phyloP scores from a whole-genome alignment of 2,329 filamentous ascomycete species.

The Xenosphaeropsis pyriputrescens region DNA sequence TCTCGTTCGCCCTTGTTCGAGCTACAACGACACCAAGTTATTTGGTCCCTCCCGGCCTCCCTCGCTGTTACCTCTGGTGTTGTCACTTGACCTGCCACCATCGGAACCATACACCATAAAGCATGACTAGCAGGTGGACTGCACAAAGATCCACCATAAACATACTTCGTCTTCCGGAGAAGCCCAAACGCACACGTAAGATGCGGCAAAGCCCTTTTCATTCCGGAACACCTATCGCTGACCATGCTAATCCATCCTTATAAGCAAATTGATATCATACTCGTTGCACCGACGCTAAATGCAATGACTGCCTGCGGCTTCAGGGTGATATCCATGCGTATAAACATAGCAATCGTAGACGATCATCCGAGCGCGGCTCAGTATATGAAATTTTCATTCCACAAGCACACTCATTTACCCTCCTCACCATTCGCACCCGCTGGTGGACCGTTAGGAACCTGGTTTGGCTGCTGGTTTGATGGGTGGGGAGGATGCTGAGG shows the following conservation, averaged over 20 bases:
- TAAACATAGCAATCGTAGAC: conserved; percentile 1
- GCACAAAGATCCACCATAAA: neutral
- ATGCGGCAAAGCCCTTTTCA: neutral
- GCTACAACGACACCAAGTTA: neutral
- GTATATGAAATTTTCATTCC: neutral
- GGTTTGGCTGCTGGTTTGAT: conserved; percentile 19
- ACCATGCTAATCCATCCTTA: neutral
- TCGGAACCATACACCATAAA: neutral
- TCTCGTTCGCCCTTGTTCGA: neutral
- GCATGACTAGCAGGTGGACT: neutral
- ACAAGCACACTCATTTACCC: conserved; percentile 25
- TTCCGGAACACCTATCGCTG: neutral
- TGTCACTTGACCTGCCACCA: neutral
- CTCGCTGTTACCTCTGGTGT: neutral
- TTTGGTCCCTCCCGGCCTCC: neutral
- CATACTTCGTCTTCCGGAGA: too few relatives aligned
- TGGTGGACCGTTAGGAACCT: conserved; percentile 21
- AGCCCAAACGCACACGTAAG: too few relatives aligned
- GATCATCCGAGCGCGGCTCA: neutral
- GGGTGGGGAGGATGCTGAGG: conserved; percentile 22
- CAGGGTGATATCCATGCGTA: neutral
- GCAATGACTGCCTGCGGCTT: neutral
- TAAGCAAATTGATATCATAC: neutral
- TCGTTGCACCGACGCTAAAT: neutral
- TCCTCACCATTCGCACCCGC: conserved; percentile 25